Evolutionary conservation across 306 rosid species (phyloP).

Genomic region (Arachis hypogaea): DNA sequence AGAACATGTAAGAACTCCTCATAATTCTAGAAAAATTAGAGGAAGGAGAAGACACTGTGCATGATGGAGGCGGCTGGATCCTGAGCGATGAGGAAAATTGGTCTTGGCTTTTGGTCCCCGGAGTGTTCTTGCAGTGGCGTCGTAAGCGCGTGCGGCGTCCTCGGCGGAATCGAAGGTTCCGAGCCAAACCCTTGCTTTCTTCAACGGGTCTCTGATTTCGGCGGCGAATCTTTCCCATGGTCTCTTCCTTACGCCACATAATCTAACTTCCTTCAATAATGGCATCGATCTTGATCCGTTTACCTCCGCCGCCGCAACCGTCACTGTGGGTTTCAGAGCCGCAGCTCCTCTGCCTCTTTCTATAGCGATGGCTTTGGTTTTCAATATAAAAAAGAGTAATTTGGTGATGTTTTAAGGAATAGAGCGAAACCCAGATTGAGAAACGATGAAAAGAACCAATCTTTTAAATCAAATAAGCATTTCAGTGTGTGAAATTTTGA

Average conservation of each 20-base stretch:
- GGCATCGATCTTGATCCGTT: background rate
- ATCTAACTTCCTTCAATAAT: constrained; percentile 54
- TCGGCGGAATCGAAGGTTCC: constrained; percentile 88
- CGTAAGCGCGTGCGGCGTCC: constrained; percentile 86
- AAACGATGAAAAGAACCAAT: background rate
- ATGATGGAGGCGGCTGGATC: too few relatives aligned
- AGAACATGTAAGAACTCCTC: too few relatives aligned
- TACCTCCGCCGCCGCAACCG: constrained; percentile 3
- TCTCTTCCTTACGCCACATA: constrained; percentile 77
- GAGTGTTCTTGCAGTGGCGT: constrained; percentile 66
- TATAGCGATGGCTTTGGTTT: too few relatives aligned
- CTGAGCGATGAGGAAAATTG: too few relatives aligned
- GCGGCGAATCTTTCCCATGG: constrained; percentile 74
- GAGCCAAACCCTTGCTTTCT: constrained; percentile 67
- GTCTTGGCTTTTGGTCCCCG: constrained; percentile 48
- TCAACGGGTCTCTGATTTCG: too few relatives aligned
- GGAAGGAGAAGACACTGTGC: too few relatives aligned
- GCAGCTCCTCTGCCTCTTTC: too few relatives aligned
- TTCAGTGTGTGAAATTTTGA: background rate
- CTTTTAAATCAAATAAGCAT: constrained; percentile 24
- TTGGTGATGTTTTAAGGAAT: too few relatives aligned
- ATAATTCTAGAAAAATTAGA: too few relatives aligned
- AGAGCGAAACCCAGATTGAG: constrained; percentile 1
- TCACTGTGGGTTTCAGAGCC: too few relatives aligned
- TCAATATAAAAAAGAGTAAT: too few relatives aligned